Conservation (phyloP, 176 grass and related monocot species). For the Raddia distichophylla region DNA sequence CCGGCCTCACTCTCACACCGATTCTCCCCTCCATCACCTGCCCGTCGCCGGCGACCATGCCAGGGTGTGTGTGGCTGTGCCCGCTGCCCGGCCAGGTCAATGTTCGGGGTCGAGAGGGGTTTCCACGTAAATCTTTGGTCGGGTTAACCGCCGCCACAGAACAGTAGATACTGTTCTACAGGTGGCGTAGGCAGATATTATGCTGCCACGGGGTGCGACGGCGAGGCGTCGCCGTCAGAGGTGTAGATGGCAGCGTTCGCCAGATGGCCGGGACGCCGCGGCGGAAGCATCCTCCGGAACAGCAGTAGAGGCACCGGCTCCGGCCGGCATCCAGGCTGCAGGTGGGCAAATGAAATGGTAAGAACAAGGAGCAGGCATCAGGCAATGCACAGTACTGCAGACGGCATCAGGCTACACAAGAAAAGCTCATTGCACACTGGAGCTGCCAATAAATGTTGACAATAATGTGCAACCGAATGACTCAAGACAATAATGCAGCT, state of each 20-base stretch:
- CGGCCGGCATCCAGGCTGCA: not conserved
- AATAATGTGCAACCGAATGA: not conserved
- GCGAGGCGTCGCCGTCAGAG: not conserved
- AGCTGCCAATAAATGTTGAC: not conserved
- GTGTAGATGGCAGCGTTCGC: not conserved
- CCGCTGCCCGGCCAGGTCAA: not conserved
- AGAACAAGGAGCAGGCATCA: not conserved
- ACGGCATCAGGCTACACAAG: not conserved
- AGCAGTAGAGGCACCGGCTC: not conserved
- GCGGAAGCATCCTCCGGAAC: not conserved
- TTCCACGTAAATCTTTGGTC: not conserved
- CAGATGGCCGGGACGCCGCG: not conserved
- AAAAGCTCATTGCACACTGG: not conserved
- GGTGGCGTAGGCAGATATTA: not conserved
- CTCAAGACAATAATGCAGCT: not conserved
- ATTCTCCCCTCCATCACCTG: not conserved
- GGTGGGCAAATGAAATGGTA: not conserved
- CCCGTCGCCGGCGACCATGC: not conserved
- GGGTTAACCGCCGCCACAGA: slow-evolving; percentile 22
- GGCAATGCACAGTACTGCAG: not conserved
- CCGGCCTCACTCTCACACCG: not conserved
- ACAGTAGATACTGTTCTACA: slow-evolving; percentile 26
- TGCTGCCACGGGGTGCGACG: not conserved
- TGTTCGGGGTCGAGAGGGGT: too few relatives aligned
- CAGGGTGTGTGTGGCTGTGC: not conserved